Conservation (phyloP, 176 grass and related monocot species). For the Phoenix dactylifera region DNA sequence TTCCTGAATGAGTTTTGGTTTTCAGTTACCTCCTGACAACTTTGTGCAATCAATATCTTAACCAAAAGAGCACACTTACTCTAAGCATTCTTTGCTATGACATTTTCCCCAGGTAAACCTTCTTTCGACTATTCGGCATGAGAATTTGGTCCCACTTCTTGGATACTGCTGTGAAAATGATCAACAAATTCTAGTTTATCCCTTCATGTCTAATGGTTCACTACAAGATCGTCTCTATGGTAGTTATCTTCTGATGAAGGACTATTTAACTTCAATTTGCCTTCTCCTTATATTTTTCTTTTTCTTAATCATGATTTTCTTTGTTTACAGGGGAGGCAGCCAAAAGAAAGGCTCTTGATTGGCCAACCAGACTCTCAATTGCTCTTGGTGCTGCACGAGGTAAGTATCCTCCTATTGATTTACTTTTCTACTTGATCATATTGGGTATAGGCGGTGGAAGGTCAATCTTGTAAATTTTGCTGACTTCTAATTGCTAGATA, state of each 20-base stretch:
- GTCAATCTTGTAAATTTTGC: no score
- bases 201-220: constrained; percentile 74
- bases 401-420: constrained; percentile 6
- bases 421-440: not conserved
- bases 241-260: constrained; percentile 14
- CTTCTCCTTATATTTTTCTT: constrained; percentile 6
- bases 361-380: constrained; percentile 59
- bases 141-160: constrained; percentile 68
- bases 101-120: constrained; percentile 42
- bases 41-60: not conserved
- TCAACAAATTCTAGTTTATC: constrained; percentile 77
- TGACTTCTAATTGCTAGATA: no score
- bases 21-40: no score
- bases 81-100: constrained; percentile 14
- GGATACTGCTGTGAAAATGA: constrained; percentile 82
- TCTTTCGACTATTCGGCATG: constrained; percentile 54
- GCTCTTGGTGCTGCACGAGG: constrained; percentile 62
- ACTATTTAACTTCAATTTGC: constrained; percentile 3
- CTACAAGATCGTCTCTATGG: constrained; percentile 70
- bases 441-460: no score
- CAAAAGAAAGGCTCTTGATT: constrained; percentile 72
- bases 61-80: constrained; percentile 2
- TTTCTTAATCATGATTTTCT: constrained; percentile 2
- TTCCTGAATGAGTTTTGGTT: no score
- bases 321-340: constrained; percentile 45